Evolutionary conservation across 805 yeast species (phyloP).

Genomic region (Cephaloascus fragrans): DNA sequence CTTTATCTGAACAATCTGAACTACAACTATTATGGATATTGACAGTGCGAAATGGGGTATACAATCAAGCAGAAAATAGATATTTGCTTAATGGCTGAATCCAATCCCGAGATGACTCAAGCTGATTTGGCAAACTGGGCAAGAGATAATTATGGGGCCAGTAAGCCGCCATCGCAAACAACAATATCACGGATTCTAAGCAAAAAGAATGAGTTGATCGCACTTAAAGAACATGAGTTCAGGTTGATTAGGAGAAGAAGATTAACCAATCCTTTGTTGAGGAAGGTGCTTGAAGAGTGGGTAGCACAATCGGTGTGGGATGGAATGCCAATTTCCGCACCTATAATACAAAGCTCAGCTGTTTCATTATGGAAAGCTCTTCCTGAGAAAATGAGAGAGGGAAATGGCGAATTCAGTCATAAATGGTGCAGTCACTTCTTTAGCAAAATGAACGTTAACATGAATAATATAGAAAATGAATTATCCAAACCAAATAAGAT

Average conservation of each 20-base stretch:
- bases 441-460: conserved; percentile 38
- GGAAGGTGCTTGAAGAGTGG: conserved; percentile 62
- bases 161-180: conserved; percentile 54
- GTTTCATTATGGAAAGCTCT: conserved; percentile 52
- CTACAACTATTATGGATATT: neutral
- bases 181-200: conserved; percentile 54
- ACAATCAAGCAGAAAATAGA: conserved; percentile 56
- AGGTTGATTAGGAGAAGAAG: conserved; percentile 42
- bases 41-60: conserved; percentile 33
- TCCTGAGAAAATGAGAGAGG: conserved; percentile 45
- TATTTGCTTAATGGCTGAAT: conserved; percentile 56
- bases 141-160: conserved; percentile 37
- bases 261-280: conserved; percentile 41
- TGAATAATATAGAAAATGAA: conserved; percentile 36
- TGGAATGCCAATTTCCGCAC: conserved; percentile 53
- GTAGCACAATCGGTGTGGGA: conserved; percentile 61
- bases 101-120: conserved; percentile 63
- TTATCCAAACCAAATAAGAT: conserved; percentile 34
- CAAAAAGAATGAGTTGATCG: conserved; percentile 41
- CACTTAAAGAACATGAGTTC: conserved; percentile 41
- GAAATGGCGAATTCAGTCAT: conserved; percentile 54
- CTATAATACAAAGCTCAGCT: conserved; percentile 55
- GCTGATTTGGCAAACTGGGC: conserved; percentile 60
- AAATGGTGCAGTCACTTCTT: conserved; percentile 49
- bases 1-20: no score